Conservation (phyloP, 2,329 filamentous ascomycete genomes). For the Epichloe sylvatica region DNA sequence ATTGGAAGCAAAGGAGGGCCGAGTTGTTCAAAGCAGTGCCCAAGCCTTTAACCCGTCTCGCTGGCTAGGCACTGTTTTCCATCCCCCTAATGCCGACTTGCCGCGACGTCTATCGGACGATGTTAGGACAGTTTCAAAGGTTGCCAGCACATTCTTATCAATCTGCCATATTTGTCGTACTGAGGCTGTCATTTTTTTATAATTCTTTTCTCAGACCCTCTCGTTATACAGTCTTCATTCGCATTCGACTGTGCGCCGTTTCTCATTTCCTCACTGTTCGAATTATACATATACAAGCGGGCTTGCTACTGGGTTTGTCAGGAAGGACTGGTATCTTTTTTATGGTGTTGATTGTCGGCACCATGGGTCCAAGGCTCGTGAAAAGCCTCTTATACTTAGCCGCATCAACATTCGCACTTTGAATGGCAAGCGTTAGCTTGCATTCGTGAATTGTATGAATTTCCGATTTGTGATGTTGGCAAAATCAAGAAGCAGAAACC, state of each 20-base stretch:
- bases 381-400: slow-evolving; percentile 18
- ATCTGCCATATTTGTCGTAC: not conserved
- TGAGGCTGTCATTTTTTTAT: not conserved
- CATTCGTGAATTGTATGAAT: not conserved
- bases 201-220: not conserved
- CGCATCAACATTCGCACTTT: slow-evolving; percentile 19
- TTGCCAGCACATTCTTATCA: not conserved
- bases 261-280: slow-evolving; percentile 13
- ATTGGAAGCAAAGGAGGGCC: not conserved
- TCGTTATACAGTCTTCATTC: slow-evolving; percentile 14
- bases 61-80: slow-evolving; percentile 5
- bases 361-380: not conserved
- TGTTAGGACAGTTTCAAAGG: slow-evolving; percentile 7
- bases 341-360: slow-evolving; percentile 2
- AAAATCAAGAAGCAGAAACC: not conserved
- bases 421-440: not conserved
- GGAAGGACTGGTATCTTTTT: slow-evolving; percentile 4
- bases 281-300: slow-evolving; percentile 22
- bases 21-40: not conserved
- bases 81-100: not conserved
- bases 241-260: slow-evolving; percentile 14
- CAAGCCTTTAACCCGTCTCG: not conserved
- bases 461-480: not conserved
- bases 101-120: not conserved
- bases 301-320: slow-evolving; percentile 20